phyloP scores from a whole-genome alignment of 176 grass and related monocot species.

The Cenchrus fungigraminus region DNA sequence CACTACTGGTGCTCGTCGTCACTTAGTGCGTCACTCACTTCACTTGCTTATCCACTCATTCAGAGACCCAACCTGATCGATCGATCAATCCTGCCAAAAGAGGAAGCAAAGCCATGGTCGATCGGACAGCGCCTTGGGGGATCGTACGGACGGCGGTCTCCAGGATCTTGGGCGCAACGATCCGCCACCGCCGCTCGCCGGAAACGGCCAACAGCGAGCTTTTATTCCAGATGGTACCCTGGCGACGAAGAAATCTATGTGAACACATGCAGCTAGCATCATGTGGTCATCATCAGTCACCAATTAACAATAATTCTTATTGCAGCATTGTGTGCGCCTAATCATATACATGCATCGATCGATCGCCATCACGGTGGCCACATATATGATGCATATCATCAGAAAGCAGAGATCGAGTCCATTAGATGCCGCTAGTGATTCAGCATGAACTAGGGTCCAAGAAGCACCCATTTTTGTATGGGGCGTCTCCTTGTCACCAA shows the following conservation, averaged over 20 bases:
- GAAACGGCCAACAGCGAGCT: neutral
- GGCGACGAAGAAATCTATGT: neutral
- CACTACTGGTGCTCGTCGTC: no score
- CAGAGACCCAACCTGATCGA: no score
- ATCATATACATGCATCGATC: neutral
- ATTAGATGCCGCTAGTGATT: constrained; percentile 9
- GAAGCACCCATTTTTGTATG: neutral
- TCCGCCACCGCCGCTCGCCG: neutral
- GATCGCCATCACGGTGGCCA: neutral
- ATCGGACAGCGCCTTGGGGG: neutral
- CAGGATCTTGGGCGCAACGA: neutral
- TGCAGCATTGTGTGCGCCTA: neutral
- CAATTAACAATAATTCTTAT: neutral
- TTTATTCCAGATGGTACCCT: no score
- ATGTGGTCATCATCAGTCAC: no score
- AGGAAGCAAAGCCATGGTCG: no score
- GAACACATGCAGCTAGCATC: no score
- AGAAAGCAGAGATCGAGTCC: no score
- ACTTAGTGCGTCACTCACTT: neutral
- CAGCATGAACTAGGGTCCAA: neutral
- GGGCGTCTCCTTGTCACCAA: neutral
- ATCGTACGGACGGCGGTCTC: neutral
- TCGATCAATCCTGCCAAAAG: no score
- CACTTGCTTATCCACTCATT: neutral
- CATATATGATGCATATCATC: neutral